These are phyloP conservation scores for Eucalyptus pauciflora DNA, from an alignment of 345 rosid species.

Conservation along the genomic window DNA sequence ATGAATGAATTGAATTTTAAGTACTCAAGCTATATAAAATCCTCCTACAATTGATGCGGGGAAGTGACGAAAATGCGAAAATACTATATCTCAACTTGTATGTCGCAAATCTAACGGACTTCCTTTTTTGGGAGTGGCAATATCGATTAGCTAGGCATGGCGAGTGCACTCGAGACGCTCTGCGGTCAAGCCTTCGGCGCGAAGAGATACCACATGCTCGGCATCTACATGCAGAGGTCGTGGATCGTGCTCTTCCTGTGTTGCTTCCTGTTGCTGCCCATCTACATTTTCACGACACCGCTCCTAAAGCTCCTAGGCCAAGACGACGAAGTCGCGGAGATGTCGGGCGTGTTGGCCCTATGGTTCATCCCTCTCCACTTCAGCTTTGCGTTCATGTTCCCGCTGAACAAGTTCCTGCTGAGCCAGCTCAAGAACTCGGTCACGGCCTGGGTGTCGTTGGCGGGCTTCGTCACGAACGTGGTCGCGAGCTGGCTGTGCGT, in stretches of 20 bases:
- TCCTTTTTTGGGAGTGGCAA: background rate
- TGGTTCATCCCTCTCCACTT: conserved; percentile 33
- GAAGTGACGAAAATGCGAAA: background rate
- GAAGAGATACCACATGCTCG: conserved; percentile 1
- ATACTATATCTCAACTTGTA: background rate
- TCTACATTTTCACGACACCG: conserved; percentile 5
- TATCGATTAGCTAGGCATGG: conserved; percentile 3
- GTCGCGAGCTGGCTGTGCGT: conserved; percentile 12
- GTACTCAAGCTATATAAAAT: background rate
- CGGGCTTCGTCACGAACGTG: conserved; percentile 4
- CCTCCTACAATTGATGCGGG: background rate
- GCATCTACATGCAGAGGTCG: conserved; percentile 7
- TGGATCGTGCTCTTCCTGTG: conserved; percentile 1
- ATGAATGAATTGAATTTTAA: background rate
- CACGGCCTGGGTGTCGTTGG: conserved; percentile 19
- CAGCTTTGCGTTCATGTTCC: conserved; percentile 30
- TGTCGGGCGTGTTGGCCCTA: conserved; percentile 8
- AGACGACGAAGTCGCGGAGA: conserved; percentile 25
- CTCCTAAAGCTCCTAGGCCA: conserved; percentile 4
- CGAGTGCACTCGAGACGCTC: conserved; percentile 9
- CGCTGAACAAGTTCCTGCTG: conserved; percentile 23
- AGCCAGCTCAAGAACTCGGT: conserved; percentile 21
- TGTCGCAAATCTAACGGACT: background rate
- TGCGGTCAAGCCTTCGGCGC: conserved; percentile 11
- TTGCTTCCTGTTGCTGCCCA: background rate